A percentile compares a stretch with the other conserved stretches of the same genome.
These are phyloP conservation scores for Rhizopogon roseolus DNA, from an alignment of 768 basidiomycete species.

Conservation along the genomic window DNA sequence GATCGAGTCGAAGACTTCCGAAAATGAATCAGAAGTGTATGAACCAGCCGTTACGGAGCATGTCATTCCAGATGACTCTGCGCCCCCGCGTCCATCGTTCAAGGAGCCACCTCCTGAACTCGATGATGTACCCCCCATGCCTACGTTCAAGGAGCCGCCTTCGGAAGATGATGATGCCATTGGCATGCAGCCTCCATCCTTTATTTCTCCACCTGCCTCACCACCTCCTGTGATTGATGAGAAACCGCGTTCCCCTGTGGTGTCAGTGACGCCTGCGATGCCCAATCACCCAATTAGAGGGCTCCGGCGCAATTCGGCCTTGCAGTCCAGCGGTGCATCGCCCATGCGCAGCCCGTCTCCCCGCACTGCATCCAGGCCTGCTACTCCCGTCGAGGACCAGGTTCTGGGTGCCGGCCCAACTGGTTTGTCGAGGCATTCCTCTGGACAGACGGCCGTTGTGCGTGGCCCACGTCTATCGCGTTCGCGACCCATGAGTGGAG, in stretches of 20 bases:
- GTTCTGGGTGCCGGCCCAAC: slow-evolving; percentile 27
- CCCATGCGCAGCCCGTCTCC: slow-evolving; percentile 44
- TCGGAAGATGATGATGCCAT: slow-evolving; percentile 18
- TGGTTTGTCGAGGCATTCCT: slow-evolving; percentile 44
- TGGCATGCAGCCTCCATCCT: slow-evolving; percentile 11
- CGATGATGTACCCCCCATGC: slow-evolving; percentile 33
- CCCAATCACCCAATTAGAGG: slow-evolving; percentile 50
- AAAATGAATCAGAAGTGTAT: slow-evolving; percentile 12
- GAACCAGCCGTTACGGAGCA: slow-evolving; percentile 4
- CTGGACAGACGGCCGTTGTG: slow-evolving; percentile 29
- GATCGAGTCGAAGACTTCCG: slow-evolving; percentile 14
- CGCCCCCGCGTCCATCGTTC: slow-evolving; percentile 42
- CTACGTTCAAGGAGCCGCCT: slow-evolving; percentile 36
- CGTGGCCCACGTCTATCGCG: slow-evolving; percentile 50
- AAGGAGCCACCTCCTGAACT: slow-evolving; percentile 54
- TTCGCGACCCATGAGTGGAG: slow-evolving; percentile 36
- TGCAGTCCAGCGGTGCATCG: slow-evolving; percentile 30
- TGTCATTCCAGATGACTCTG: slow-evolving; percentile 10
- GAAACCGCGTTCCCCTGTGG: slow-evolving; percentile 27
- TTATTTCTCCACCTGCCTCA: slow-evolving; percentile 18
- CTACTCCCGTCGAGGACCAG: slow-evolving; percentile 27
- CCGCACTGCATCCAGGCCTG: slow-evolving; percentile 22
- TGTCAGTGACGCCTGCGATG: slow-evolving; percentile 39
- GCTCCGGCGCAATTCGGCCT: slow-evolving; percentile 28
- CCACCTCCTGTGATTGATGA: slow-evolving; percentile 19